A percentile compares a stretch with the other conserved stretches of the same genome.
Evolutionary conservation across 371 early-diverging fungal species (phyloP).

Genomic region (Chytridiales sp.): DNA sequence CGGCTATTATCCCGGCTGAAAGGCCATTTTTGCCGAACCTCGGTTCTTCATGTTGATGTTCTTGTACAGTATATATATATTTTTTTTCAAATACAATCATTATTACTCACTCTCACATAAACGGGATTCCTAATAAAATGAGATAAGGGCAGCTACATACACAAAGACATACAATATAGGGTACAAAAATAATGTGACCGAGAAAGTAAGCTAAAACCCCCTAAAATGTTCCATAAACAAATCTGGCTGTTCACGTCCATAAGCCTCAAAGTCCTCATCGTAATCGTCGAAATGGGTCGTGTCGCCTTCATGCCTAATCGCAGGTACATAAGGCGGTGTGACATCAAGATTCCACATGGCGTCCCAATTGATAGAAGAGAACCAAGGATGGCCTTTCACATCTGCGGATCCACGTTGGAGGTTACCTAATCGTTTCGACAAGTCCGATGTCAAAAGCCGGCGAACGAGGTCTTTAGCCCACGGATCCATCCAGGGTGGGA

Average conservation of each 20-base stretch:
- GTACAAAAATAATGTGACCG: no score
- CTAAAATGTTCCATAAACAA: constrained; percentile 41
- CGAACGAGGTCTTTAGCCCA: constrained; percentile 87
- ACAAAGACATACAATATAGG: no score
- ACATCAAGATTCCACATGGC: constrained; percentile 70
- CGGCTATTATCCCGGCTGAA: no score
- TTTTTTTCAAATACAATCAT: no score
- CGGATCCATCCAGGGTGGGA: constrained; percentile 89
- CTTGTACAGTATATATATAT: no score
- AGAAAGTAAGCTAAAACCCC: no score
- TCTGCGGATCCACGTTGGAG: constrained; percentile 83
- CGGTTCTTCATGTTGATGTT: no score
- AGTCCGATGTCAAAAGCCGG: constrained; percentile 80
- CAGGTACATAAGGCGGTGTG: constrained; percentile 89
- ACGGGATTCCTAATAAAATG: no score
- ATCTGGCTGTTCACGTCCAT: constrained; percentile 41
- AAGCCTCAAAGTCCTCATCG: constrained; percentile 74
- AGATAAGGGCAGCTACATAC: no score
- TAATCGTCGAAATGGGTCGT: constrained; percentile 93
- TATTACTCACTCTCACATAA: no score
- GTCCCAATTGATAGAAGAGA: constrained; percentile 90
- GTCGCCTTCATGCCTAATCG: constrained; percentile 83
- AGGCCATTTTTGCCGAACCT: no score
- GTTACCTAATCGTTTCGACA: constrained; percentile 90
- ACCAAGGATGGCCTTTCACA: constrained; percentile 95